These are phyloP conservation scores for Microthlaspi erraticum DNA, from an alignment of 345 rosid genomes.

Conservation along the genomic window DNA sequence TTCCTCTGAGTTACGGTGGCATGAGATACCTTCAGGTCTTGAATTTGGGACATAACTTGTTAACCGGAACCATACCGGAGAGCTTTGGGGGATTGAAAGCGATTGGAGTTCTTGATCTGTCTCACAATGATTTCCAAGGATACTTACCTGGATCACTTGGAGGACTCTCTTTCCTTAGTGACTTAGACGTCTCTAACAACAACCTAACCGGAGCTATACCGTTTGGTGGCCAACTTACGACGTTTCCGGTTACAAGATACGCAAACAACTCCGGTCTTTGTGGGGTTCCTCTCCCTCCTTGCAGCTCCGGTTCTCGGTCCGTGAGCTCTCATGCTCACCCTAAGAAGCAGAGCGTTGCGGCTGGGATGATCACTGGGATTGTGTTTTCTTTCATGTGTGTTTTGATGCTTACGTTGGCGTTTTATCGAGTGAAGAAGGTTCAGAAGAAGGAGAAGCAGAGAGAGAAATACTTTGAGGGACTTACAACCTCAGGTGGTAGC, in stretches of 20 bases:
- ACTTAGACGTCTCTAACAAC: slow-evolving; percentile 79
- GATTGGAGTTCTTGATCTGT: slow-evolving; percentile 89
- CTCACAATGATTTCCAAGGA: slow-evolving; percentile 70
- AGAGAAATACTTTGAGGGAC: slow-evolving; percentile 65
- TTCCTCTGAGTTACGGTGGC: slow-evolving; percentile 68
- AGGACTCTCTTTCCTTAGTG: slow-evolving; percentile 58
- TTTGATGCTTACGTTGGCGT: slow-evolving; percentile 55
- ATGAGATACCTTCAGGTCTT: slow-evolving; percentile 81
- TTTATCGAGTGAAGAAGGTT: slow-evolving; percentile 52
- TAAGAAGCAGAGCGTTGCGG: slow-evolving; percentile 53
- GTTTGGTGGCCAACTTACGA: slow-evolving; percentile 74
- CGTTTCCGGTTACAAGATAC: slow-evolving; percentile 62
- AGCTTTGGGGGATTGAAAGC: slow-evolving; percentile 74
- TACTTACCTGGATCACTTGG: slow-evolving; percentile 71
- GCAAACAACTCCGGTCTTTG: slow-evolving; percentile 83
- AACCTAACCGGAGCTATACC: slow-evolving; percentile 75
- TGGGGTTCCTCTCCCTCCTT: slow-evolving; percentile 71
- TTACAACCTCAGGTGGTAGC: slow-evolving; percentile 64
- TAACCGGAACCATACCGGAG: slow-evolving; percentile 71
- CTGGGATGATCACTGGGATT: slow-evolving; percentile 78
- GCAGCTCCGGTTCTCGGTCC: slow-evolving; percentile 46
- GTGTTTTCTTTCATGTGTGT: slow-evolving; percentile 77
- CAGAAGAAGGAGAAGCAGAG: slow-evolving; percentile 67
- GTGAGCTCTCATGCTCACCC: slow-evolving; percentile 53
- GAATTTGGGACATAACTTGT: slow-evolving; percentile 83